These are phyloP conservation scores for Zymoseptoria brevis DNA, from an alignment of 2,329 filamentous ascomycete genomes.

Conservation along the genomic window DNA sequence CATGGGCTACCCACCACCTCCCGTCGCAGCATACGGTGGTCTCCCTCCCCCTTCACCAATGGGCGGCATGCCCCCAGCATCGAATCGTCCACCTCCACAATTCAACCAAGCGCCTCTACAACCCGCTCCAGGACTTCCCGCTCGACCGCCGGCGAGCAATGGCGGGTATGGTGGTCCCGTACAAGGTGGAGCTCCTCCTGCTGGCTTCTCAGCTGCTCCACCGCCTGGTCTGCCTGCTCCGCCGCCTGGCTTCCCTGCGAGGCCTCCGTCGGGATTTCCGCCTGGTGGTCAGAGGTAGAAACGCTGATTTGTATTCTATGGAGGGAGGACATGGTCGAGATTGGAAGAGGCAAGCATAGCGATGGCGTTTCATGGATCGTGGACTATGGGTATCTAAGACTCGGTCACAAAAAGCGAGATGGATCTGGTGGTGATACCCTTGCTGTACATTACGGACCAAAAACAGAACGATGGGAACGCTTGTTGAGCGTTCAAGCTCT, in stretches of 20 bases:
- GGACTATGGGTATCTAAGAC: not conserved
- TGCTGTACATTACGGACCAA: not conserved
- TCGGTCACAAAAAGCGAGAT: not conserved
- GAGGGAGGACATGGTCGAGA: not conserved
- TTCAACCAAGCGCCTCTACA: conserved; percentile 44
- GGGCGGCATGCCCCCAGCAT: conserved; percentile 10
- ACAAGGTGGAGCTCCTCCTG: conserved; percentile 31
- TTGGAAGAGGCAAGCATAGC: not conserved
- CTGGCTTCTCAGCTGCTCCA: conserved; percentile 31
- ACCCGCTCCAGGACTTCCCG: conserved; percentile 54
- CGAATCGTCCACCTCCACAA: conserved; percentile 11
- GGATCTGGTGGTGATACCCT: not conserved
- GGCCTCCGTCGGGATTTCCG: conserved; percentile 42
- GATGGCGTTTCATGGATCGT: not conserved
- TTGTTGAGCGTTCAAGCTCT: not conserved
- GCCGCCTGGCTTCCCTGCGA: conserved; percentile 26
- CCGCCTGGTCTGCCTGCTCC: conserved; percentile 40
- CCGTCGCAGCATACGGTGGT: conserved; percentile 6
- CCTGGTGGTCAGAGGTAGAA: conserved; percentile 4
- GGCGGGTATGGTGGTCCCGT: conserved; percentile 60
- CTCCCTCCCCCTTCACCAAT: conserved; percentile 11
- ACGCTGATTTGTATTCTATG: not conserved
- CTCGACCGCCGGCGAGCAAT: conserved; percentile 61
- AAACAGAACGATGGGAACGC: not conserved
- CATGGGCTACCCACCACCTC: not conserved